Conservation (phyloP, 257 asterid species). For the Thymus quinquecostatus region DNA sequence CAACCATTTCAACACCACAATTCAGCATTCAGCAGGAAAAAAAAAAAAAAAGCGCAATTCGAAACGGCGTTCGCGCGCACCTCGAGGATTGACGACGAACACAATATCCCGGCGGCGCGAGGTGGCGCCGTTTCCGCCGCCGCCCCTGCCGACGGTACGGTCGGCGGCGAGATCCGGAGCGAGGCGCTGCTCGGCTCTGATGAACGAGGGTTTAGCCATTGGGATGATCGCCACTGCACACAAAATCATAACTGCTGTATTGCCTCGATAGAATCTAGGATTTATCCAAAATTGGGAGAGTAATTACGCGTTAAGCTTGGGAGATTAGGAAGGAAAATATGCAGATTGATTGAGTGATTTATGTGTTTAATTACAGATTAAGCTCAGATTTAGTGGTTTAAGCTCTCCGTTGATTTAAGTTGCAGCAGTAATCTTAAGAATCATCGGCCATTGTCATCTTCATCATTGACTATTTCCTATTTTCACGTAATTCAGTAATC, state of each 20-base stretch:
- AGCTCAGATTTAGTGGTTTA: neutral
- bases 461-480: neutral
- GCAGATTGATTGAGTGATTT: neutral
- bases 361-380: neutral
- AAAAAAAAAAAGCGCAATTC: neutral
- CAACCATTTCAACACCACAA: slow-evolving; percentile 26
- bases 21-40: neutral
- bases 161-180: slow-evolving; percentile 69
- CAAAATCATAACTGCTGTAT: slow-evolving; percentile 43
- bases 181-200: slow-evolving; percentile 65
- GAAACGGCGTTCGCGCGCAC: slow-evolving; percentile 32
- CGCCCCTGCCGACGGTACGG: slow-evolving; percentile 36
- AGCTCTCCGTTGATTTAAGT: neutral
- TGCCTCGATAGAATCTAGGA: neutral
- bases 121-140: slow-evolving; percentile 37
- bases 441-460: slow-evolving; percentile 9
- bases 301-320: slow-evolving; percentile 2
- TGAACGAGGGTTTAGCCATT: slow-evolving; percentile 67
- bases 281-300: neutral
- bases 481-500: too few species aligned
- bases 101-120: slow-evolving; percentile 84
- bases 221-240: slow-evolving; percentile 51
- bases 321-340: neutral
- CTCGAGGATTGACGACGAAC: slow-evolving; percentile 88
- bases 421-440: slow-evolving; percentile 7